These are phyloP conservation scores for Solanum sitiens DNA, from an alignment of 257 asterid genomes.

Conservation along the genomic window DNA sequence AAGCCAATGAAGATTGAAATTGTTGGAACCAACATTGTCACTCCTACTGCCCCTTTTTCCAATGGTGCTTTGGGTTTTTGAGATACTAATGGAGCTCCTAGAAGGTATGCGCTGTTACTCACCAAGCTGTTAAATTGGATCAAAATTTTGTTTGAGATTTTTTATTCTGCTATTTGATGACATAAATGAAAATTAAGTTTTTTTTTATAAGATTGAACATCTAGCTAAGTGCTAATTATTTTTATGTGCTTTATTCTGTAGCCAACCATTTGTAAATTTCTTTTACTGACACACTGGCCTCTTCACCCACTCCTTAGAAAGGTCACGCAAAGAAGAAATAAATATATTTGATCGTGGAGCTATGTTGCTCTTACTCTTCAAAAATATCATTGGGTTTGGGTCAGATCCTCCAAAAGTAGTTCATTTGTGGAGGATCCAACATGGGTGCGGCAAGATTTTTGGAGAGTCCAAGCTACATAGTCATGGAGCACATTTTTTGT, in stretches of 20 bases:
- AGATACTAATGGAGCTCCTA: constrained; percentile 17
- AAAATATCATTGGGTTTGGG: background rate
- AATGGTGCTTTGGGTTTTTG: constrained; percentile 26
- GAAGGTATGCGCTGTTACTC: constrained; percentile 17
- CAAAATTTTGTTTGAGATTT: background rate
- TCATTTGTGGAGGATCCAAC: background rate
- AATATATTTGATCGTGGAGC: background rate
- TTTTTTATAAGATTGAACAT: background rate
- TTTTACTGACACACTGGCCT: background rate
- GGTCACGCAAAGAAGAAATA: background rate
- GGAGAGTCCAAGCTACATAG: background rate
- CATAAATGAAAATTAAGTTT: background rate
- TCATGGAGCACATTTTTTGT: background rate
- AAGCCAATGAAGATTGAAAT: constrained; percentile 62
- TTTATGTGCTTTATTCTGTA: background rate
- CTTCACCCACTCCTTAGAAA: background rate
- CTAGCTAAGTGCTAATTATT: background rate
- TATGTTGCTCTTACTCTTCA: background rate
- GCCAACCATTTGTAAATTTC: background rate
- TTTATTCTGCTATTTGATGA: background rate
- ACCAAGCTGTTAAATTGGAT: background rate
- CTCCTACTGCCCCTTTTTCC: constrained; percentile 14
- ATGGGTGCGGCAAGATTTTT: background rate
- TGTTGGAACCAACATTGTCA: constrained; percentile 34
- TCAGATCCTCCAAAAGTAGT: background rate